phyloP scores from a whole-genome alignment of 495 filamentous ascomycete genomes.

The Annulohypoxylon stygium region DNA sequence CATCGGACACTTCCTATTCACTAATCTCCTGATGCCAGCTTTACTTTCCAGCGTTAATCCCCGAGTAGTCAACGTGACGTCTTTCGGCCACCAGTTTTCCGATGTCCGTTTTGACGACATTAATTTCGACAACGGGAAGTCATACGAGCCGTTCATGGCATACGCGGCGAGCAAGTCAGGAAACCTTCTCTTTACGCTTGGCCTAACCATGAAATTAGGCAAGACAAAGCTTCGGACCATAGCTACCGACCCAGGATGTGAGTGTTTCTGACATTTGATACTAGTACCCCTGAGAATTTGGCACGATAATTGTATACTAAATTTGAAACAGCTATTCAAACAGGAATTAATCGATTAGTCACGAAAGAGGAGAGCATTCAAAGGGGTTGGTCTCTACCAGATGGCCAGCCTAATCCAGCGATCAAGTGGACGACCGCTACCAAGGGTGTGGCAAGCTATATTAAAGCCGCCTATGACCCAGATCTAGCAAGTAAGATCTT shows the following conservation, averaged over 20 bases:
- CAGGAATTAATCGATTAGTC: neutral
- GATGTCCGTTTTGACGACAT: conserved; percentile 62
- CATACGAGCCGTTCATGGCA: neutral
- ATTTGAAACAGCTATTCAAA: neutral
- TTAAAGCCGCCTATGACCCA: neutral
- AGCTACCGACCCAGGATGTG: neutral
- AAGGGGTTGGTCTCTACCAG: neutral
- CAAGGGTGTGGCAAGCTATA: neutral
- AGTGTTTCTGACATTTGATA: neutral
- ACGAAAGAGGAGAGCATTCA: neutral
- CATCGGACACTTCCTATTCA: conserved; percentile 75
- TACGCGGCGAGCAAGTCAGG: conserved; percentile 49
- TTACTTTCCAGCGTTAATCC: conserved; percentile 46
- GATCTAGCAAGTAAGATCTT: neutral
- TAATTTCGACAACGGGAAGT: conserved; percentile 49
- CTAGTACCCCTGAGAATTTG: neutral
- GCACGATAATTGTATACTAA: neutral
- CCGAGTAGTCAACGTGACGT: conserved; percentile 55
- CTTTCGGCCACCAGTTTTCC: conserved; percentile 59
- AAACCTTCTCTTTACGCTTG: conserved; percentile 63
- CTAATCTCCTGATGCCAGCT: conserved; percentile 69
- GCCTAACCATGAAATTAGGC: conserved; percentile 53
- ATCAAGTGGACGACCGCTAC: neutral
- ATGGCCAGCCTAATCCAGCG: neutral
- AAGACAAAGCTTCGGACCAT: neutral